phyloP scores from a whole-genome alignment of 2,329 filamentous ascomycete species.

The Xylaria sp. region DNA sequence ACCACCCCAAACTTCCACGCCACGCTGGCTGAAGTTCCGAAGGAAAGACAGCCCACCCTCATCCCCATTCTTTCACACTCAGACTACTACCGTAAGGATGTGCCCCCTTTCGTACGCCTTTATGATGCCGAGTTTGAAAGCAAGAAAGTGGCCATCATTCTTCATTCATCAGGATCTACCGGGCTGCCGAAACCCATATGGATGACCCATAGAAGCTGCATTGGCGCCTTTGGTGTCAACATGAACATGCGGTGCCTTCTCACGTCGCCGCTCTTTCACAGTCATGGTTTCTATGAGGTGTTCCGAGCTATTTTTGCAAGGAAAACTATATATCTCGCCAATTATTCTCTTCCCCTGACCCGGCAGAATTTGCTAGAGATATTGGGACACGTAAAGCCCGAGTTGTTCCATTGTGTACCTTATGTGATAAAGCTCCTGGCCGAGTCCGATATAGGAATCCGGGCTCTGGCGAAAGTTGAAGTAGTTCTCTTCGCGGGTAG shows the following conservation, averaged over 20 bases:
- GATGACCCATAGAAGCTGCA: conserved; percentile 49
- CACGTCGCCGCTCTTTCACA: conserved; percentile 58
- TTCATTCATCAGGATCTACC: conserved; percentile 54
- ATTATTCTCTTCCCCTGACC: conserved; percentile 56
- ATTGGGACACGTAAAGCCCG: conserved; percentile 47
- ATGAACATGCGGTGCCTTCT: conserved; percentile 53
- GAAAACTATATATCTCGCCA: conserved; percentile 55
- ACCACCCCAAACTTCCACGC: conserved; percentile 19
- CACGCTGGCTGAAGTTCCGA: conserved; percentile 8
- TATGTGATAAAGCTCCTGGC: conserved; percentile 63
- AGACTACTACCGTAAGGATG: conserved; percentile 19
- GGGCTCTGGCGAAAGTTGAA: conserved; percentile 48
- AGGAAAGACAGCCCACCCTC: conserved; percentile 12
- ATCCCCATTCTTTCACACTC: conserved; percentile 10
- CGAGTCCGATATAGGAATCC: conserved; percentile 57
- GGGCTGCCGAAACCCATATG: conserved; percentile 63
- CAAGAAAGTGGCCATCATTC: conserved; percentile 34
- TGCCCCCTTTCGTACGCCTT: conserved; percentile 21
- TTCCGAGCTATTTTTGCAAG: conserved; percentile 53
- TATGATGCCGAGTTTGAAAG: conserved; percentile 26
- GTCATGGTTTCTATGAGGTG: conserved; percentile 55
- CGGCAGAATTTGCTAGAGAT: conserved; percentile 48
- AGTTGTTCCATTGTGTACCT: conserved; percentile 61
- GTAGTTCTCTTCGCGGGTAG: conserved; percentile 58
- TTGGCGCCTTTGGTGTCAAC: conserved; percentile 26